Evolutionary conservation across 75 land plant genomes (phyloP).

Genomic region (Ceratopteris richardii): DNA sequence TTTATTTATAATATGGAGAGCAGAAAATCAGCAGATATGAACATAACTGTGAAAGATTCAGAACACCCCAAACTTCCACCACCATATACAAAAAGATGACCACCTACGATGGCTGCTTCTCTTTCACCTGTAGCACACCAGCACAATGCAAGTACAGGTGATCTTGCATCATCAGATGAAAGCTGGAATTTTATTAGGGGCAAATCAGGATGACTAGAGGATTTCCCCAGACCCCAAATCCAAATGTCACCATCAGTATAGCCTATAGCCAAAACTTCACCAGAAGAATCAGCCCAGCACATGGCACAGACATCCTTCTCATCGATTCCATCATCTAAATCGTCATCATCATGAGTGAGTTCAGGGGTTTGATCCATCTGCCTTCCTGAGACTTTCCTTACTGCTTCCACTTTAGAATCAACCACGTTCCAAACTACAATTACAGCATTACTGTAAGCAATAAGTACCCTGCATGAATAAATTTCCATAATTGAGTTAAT

Average conservation of each 20-base stretch:
- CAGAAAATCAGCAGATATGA: no score
- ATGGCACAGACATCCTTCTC: slow-evolving; percentile 67
- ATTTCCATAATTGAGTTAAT: not conserved
- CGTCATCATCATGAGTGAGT: slow-evolving; percentile 3
- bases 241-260: slow-evolving; percentile 74
- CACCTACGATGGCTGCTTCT: slow-evolving; percentile 23
- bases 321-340: no score
- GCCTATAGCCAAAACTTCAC: slow-evolving; percentile 61
- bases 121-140: slow-evolving; percentile 41
- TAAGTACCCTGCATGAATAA: slow-evolving; percentile 60
- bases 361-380: slow-evolving; percentile 3
- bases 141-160: slow-evolving; percentile 76
- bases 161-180: slow-evolving; percentile 44
- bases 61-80: slow-evolving; percentile 76
- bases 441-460: slow-evolving; percentile 77
- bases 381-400: no score
- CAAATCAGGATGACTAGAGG: slow-evolving; percentile 4
- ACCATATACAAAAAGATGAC: slow-evolving; percentile 74
- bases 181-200: slow-evolving; percentile 51
- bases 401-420: slow-evolving; percentile 7
- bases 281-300: slow-evolving; percentile 59
- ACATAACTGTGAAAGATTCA: slow-evolving; percentile 75
- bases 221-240: slow-evolving; percentile 42
- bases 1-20: no score
- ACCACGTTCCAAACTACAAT: slow-evolving; percentile 19